A percentile compares a stretch with the other conserved stretches of the same genome.
These are phyloP conservation scores for Jacaranda copaia DNA, from an alignment of 257 asterid species.

Conservation along the genomic window DNA sequence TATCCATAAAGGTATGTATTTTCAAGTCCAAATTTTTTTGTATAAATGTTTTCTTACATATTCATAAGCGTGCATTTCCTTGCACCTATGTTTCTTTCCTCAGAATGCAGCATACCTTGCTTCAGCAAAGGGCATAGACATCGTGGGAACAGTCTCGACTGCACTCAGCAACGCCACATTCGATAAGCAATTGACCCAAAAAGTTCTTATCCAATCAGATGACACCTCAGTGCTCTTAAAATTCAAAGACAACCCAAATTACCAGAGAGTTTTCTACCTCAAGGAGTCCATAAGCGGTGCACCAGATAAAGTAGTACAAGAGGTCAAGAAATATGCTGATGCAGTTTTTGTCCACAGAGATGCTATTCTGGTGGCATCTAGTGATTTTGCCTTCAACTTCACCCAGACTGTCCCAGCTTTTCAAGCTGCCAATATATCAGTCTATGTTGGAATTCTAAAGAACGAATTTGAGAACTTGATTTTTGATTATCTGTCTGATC, in stretches of 20 bases:
- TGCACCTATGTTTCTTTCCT: not conserved
- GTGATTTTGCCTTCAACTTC: conserved; percentile 54
- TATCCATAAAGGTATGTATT: conserved; percentile 52
- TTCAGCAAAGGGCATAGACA: conserved; percentile 65
- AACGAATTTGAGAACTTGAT: conserved; percentile 76
- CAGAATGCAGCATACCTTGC: conserved; percentile 85
- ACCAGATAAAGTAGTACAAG: conserved; percentile 51
- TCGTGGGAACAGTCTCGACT: conserved; percentile 53
- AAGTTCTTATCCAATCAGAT: conserved; percentile 72
- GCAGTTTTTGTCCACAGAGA: conserved; percentile 68
- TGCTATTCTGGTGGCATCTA: conserved; percentile 49
- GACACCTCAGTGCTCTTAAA: conserved; percentile 68
- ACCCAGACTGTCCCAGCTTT: conserved; percentile 62
- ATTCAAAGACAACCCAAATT: conserved; percentile 57
- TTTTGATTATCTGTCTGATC: conserved; percentile 79
- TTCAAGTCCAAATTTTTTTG: no score
- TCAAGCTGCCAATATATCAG: conserved; percentile 82
- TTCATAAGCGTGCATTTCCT: not conserved
- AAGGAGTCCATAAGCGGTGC: conserved; percentile 51
- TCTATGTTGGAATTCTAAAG: conserved; percentile 68
- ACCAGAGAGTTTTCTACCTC: conserved; percentile 63
- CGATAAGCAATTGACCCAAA: conserved; percentile 63
- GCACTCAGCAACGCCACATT: conserved; percentile 70
- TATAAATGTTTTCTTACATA: not conserved
- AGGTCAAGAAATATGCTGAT: conserved; percentile 81